Evolutionary conservation across 352 stramenopile genomes (phyloP), one percentile per base, ranked within the genome.

Genomic region (Globisporangium polare): DNA sequence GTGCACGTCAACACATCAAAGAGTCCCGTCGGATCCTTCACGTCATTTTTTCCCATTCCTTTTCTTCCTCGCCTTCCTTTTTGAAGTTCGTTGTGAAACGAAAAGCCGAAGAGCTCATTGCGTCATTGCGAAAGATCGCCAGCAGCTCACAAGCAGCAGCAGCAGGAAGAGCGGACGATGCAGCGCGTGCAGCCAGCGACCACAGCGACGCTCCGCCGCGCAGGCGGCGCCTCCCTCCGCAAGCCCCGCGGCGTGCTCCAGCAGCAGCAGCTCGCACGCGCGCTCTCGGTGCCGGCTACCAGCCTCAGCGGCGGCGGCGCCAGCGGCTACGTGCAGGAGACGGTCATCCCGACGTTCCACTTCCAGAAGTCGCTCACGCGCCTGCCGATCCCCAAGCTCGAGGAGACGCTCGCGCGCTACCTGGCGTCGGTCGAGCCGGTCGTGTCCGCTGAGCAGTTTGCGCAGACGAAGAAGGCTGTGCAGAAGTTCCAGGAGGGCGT

Each of bases 291-390:
- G 3, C 39, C 43, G 37, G 53, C 39, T 35, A 24, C 26, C 20
- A 22, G 33, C 54, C 7, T 37, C 33, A 37, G 33, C 33, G 9
- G 33, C 33, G 9, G 33, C 33, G 33, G 33, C 33, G 15, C 22
- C 10, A 62, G 42, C 3, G 69, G 76, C 37, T 96, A 95, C 66
- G 78, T 96, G 56, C 88, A 96, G 57, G 73, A 96, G 58, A 96
- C 86, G 5, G 68, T 92, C 46, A 94, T 96, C 70, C 88, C 88
- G 3, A 96, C 88, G 50, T 95, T 75, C 66, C 86, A 95, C 68
- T 96, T 96, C 67, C 88, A 96, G 58, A 87, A 91, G 68, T 92
- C 80, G 56, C 74, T 96, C 31, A 81, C 71, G 71, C 84, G 86
- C 15, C 69, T 96, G 62, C 88, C 88, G n/a, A 91, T 96, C 58